phyloP scores from a whole-genome alignment of 257 asterid species.

The Asclepias syriaca region DNA sequence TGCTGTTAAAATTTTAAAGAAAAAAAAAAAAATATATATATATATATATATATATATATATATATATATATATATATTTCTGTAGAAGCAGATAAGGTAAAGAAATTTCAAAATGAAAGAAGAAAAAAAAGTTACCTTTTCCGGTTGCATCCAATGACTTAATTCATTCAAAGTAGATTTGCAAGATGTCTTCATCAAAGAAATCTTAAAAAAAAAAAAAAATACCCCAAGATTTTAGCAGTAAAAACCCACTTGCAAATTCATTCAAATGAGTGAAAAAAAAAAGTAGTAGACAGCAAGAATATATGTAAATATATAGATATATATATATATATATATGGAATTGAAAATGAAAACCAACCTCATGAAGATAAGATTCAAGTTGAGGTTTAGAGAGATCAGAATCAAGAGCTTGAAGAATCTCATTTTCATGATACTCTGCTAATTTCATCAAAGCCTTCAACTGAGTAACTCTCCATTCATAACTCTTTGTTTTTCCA shows the following conservation, averaged over 20 bases:
- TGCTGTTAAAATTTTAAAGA: neutral
- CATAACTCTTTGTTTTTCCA: constrained; percentile 63
- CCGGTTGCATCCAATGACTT: constrained; percentile 74
- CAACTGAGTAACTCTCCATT: constrained; percentile 85
- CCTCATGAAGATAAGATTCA: constrained; percentile 78
- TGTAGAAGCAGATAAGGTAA: neutral
- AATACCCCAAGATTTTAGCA: constrained; percentile 9
- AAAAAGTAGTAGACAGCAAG: too few relatives aligned
- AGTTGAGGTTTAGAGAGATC: constrained; percentile 74
- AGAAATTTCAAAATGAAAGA: neutral
- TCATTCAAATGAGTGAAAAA: neutral
- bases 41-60: neutral
- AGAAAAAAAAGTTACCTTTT: constrained; percentile 39
- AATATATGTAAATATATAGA: too few relatives aligned
- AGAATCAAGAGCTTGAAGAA: constrained; percentile 52
- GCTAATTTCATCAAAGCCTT: constrained; percentile 51
- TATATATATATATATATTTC: neutral
- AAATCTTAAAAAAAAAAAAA: constrained; percentile 28
- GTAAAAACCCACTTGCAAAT: neutral
- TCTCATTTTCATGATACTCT: constrained; percentile 54
- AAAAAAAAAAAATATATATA: too few relatives aligned
- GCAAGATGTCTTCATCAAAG: constrained; percentile 41
- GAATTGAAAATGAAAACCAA: neutral
- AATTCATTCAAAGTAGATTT: constrained; percentile 57
- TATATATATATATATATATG: too few relatives aligned